A percentile compares a stretch with the other conserved stretches of the same genome.
Evolutionary conservation across 768 basidiomycete genomes (phyloP).

Genomic region (Suillus hirtellus): DNA sequence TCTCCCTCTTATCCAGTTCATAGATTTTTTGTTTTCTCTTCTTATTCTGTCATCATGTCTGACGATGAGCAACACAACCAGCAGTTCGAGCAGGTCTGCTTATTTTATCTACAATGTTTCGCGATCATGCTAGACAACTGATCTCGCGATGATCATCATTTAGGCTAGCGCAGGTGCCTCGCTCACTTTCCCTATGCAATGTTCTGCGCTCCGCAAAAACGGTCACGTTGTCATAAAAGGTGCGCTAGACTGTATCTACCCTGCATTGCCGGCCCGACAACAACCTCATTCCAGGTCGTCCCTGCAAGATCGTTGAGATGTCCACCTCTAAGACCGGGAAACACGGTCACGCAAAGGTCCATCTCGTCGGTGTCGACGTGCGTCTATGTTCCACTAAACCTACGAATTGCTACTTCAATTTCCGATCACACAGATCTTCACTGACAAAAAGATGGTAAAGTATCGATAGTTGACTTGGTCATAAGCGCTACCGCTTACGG

Average conservation of each 20-base stretch:
- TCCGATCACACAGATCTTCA: constrained; percentile 79
- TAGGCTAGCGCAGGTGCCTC: constrained; percentile 78
- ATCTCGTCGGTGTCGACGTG: constrained; percentile 95
- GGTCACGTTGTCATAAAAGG: constrained; percentile 97
- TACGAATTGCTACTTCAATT: constrained; percentile 17
- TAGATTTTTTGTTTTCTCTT: constrained; percentile 24
- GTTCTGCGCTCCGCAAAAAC: constrained; percentile 93
- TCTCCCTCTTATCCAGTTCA: constrained; percentile 28
- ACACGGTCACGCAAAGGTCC: constrained; percentile 99
- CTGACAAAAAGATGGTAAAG: constrained; percentile 90
- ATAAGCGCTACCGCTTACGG: constrained; percentile 4
- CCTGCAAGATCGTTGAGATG: constrained; percentile 99
- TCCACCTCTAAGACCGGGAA: constrained; percentile 99
- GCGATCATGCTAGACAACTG: constrained; percentile 16
- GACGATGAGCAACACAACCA: constrained; percentile 90
- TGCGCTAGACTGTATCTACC: constrained; percentile 19
- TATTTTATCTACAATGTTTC: constrained; percentile 15
- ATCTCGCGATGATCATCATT: constrained; percentile 21
- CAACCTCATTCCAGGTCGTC: constrained; percentile 54
- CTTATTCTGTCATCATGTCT: constrained; percentile 57
- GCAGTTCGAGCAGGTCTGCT: constrained; percentile 75
- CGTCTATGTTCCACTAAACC: constrained; percentile 33
- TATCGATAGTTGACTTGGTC: constrained; percentile 21
- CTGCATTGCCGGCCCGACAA: constrained; percentile 9
- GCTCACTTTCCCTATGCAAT: constrained; percentile 84